Conservation (phyloP, 2,329 filamentous ascomycete genomes). For the Cercospora sesami region DNA sequence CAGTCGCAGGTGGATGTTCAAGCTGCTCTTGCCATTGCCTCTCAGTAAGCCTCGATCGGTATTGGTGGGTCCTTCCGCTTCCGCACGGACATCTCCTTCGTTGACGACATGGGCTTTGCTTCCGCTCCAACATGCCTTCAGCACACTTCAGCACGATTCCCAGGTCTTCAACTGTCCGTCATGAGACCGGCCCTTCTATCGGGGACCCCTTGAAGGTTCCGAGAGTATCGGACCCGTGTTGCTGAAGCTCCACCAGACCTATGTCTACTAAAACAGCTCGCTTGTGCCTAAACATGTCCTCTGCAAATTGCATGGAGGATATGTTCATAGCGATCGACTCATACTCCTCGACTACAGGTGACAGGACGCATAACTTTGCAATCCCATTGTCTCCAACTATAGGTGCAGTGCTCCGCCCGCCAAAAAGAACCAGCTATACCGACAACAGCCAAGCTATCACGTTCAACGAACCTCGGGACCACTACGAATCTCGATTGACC, state of each 20-base stretch:
- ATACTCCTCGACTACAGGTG: not conserved
- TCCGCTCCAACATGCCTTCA: not conserved
- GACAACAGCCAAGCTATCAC: not conserved
- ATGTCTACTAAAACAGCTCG: not conserved
- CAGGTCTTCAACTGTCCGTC: not conserved
- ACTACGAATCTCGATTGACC: not conserved
- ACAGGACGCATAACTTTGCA: not conserved
- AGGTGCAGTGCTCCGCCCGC: not conserved
- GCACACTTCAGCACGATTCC: not conserved
- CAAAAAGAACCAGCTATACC: not conserved
- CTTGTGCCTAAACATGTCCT: too few relatives aligned
- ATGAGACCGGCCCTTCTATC: not conserved
- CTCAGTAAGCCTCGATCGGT: not conserved
- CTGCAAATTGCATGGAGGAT: not conserved
- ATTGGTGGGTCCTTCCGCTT: not conserved
- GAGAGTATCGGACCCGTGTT: not conserved
- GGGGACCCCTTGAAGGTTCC: not conserved
- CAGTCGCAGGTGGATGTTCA: not conserved
- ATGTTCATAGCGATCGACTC: not conserved
- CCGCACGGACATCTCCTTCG: not conserved
- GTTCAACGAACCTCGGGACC: not conserved
- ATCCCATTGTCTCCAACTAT: not conserved
- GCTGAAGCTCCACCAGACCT: not conserved
- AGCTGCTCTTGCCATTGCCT: slow-evolving; percentile 7
- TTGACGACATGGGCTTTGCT: slow-evolving; percentile 8